phyloP scores from a whole-genome alignment of 768 basidiomycete species.

The Antrodiella citrinella region DNA sequence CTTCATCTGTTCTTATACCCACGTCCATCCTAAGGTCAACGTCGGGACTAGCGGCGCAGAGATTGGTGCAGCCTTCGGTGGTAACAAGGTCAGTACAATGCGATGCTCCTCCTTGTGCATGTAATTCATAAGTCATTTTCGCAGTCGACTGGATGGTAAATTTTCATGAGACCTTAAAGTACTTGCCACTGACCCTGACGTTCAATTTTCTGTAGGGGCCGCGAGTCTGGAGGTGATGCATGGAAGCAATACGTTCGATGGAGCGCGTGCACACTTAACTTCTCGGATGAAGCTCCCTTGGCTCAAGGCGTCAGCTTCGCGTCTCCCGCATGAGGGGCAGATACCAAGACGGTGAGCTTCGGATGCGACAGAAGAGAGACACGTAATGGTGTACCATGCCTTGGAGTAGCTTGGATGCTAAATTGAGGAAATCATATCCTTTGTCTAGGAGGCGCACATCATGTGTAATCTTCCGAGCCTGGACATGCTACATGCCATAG shows the following conservation, averaged over 20 bases:
- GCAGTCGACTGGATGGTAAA: slow-evolving; percentile 79
- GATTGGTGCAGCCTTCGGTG: slow-evolving; percentile 86
- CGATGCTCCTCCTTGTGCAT: neutral
- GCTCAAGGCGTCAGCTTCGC: slow-evolving; percentile 91
- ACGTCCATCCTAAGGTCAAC: slow-evolving; percentile 39
- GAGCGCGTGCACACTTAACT: slow-evolving; percentile 91
- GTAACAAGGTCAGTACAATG: slow-evolving; percentile 64
- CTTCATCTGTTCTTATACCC: neutral
- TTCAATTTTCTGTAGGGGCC: slow-evolving; percentile 50
- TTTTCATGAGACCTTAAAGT: slow-evolving; percentile 8
- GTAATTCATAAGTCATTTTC: too few relatives aligned
- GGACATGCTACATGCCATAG: too few relatives aligned
- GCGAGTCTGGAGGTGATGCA: slow-evolving; percentile 96
- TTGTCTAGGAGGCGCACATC: too few relatives aligned
- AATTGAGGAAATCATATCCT: too few relatives aligned
- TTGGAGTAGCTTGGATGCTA: too few relatives aligned
- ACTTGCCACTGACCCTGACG: neutral
- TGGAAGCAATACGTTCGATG: slow-evolving; percentile 97
- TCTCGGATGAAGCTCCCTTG: slow-evolving; percentile 79
- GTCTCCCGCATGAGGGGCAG: too few relatives aligned
- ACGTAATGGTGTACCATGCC: too few relatives aligned
- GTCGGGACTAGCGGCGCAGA: slow-evolving; percentile 64
- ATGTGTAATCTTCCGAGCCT: too few relatives aligned
- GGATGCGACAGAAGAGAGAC: too few relatives aligned
- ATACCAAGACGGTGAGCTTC: too few relatives aligned